These are phyloP conservation scores for Beauveria australis DNA, from an alignment of 2,329 filamentous ascomycete genomes.

Conservation along the genomic window DNA sequence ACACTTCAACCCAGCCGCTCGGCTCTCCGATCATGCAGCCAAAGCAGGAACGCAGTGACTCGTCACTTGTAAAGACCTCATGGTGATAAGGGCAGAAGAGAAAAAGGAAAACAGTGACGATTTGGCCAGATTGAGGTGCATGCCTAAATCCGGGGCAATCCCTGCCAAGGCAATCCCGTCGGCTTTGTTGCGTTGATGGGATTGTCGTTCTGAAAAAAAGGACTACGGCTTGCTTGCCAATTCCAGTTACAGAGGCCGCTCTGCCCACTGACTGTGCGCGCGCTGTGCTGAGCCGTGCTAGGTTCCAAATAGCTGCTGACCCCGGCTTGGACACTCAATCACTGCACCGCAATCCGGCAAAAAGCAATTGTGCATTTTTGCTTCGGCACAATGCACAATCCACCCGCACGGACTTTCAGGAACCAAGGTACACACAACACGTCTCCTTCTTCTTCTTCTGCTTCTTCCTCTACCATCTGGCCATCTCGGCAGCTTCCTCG, in stretches of 20 bases:
- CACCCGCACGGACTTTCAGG: constrained; percentile 1
- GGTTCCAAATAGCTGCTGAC: background rate
- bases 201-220: background rate
- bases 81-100: background rate
- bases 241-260: background rate
- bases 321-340: background rate
- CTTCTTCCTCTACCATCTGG: background rate
- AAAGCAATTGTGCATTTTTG: background rate
- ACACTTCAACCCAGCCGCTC: constrained; percentile 4
- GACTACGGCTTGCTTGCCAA: background rate
- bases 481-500: background rate
- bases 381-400: background rate
- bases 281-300: background rate
- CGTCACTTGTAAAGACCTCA: background rate
- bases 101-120: background rate
- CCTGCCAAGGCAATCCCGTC: background rate
- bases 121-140: background rate
- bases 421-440: background rate
- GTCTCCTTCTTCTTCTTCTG: background rate
- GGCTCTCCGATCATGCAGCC: constrained; percentile 7
- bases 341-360: background rate
- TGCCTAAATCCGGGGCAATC: background rate
- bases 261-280: background rate
- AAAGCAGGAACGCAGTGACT: background rate
- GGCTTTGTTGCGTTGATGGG: background rate